phyloP scores from a whole-genome alignment of 495 filamentous ascomycete genomes.

The Letharia columbiana region DNA sequence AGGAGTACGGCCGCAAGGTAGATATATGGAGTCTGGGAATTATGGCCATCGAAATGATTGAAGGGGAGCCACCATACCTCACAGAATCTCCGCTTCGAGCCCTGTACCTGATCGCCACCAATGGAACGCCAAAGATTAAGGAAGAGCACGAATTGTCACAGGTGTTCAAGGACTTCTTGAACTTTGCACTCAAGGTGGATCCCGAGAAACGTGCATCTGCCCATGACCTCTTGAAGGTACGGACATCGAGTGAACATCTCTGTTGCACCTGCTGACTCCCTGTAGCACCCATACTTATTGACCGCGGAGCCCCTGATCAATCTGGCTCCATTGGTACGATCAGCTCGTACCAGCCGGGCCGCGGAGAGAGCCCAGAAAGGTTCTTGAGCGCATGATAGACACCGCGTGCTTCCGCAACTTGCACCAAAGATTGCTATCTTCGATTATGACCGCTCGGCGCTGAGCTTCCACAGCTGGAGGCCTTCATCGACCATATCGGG shows the following conservation, averaged over 20 bases:
- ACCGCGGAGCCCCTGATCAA: slow-evolving; percentile 64
- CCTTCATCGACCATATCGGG: background rate
- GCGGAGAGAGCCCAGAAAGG: slow-evolving; percentile 73
- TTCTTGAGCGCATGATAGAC: slow-evolving; percentile 24
- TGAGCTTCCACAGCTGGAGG: background rate
- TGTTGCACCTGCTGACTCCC: slow-evolving; percentile 28
- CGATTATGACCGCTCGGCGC: background rate
- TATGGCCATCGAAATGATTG: slow-evolving; percentile 99
- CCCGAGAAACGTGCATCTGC: slow-evolving; percentile 94
- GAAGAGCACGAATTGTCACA: slow-evolving; percentile 74
- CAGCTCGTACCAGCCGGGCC: slow-evolving; percentile 71
- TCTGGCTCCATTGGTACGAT: slow-evolving; percentile 74
- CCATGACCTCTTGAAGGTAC: slow-evolving; percentile 81
- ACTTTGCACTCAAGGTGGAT: slow-evolving; percentile 87
- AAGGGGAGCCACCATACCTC: slow-evolving; percentile 94
- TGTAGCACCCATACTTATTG: slow-evolving; percentile 82
- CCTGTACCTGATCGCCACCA: slow-evolving; percentile 92
- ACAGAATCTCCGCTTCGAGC: slow-evolving; percentile 91
- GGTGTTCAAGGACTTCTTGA: slow-evolving; percentile 81
- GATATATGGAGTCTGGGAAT: slow-evolving; percentile 98
- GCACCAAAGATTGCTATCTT: background rate
- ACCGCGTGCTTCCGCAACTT: background rate
- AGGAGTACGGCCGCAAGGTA: slow-evolving; percentile 97
- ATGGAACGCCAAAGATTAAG: slow-evolving; percentile 91
- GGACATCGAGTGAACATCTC: slow-evolving; percentile 25